Evolutionary conservation across 73 alveolate species (phyloP).

Genomic region (Breviolum minutum): DNA sequence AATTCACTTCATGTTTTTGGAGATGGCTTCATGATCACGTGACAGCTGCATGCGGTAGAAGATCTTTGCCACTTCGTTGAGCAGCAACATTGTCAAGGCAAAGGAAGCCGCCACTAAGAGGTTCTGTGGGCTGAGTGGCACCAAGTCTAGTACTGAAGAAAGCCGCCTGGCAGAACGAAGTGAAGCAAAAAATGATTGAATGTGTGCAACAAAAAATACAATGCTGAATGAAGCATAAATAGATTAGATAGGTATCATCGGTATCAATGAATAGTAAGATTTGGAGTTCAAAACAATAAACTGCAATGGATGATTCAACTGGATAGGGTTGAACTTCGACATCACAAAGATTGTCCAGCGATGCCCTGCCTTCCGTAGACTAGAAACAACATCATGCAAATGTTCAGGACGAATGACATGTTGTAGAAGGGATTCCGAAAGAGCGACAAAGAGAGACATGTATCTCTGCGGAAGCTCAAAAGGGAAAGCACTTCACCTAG

Average conservation of each 20-base stretch:
- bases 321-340: too few species aligned
- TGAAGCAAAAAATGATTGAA: too few species aligned
- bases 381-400: background rate
- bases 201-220: too few species aligned
- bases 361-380: slow-evolving; percentile 19
- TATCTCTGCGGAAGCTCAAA: slow-evolving; percentile 50
- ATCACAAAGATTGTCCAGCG: background rate
- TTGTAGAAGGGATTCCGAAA: slow-evolving; percentile 46
- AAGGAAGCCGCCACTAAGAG: background rate
- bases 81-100: slow-evolving; percentile 4
- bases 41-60: slow-evolving; percentile 27
- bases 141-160: slow-evolving; percentile 17
- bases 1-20: background rate
- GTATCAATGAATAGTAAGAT: too few species aligned
- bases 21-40: background rate
- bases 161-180: background rate
- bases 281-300: too few species aligned
- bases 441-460: background rate
- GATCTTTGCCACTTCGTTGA: slow-evolving; percentile 34
- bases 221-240: background rate
- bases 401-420: slow-evolving; percentile 20
- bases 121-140: background rate
- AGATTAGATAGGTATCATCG: background rate
- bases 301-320: too few species aligned
- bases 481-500: slow-evolving; percentile 49